Evolutionary conservation across 106 monocot genomes (phyloP).

Genomic region (Xerophyta viscosa): DNA sequence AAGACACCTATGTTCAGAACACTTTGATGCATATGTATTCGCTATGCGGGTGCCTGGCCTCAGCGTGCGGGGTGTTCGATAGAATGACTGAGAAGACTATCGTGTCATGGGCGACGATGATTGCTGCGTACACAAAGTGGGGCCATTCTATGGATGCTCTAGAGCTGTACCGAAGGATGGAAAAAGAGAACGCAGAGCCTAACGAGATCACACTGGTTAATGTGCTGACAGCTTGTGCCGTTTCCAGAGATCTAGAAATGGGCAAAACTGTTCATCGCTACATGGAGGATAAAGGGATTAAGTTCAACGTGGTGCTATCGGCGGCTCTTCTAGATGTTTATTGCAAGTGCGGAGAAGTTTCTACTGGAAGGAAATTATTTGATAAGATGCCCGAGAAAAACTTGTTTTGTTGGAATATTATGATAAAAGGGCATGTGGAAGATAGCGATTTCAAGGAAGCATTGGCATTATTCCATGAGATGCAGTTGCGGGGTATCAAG

Average conservation of each 20-base stretch:
- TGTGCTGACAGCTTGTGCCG: slow-evolving; percentile 59
- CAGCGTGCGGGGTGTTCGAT: slow-evolving; percentile 51
- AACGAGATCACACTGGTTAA: slow-evolving; percentile 70
- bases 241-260: slow-evolving; percentile 28
- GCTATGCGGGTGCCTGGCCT: slow-evolving; percentile 23
- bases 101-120: slow-evolving; percentile 82
- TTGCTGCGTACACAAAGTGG: slow-evolving; percentile 46
- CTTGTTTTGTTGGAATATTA: slow-evolving; percentile 85
- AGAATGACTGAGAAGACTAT: slow-evolving; percentile 34
- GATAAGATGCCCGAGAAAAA: slow-evolving; percentile 46
- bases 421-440: slow-evolving; percentile 55
- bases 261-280: slow-evolving; percentile 73
- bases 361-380: slow-evolving; percentile 43
- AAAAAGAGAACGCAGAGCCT: slow-evolving; percentile 21
- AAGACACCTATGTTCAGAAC: slow-evolving; percentile 35
- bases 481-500: slow-evolving; percentile 29
- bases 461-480: slow-evolving; percentile 38
- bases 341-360: slow-evolving; percentile 50
- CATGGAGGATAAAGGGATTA: slow-evolving; percentile 36
- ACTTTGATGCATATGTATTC: slow-evolving; percentile 64
- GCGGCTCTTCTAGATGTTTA: slow-evolving; percentile 87
- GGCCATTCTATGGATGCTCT: slow-evolving; percentile 26
- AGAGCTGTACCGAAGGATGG: slow-evolving; percentile 23
- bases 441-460: slow-evolving; percentile 33
- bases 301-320: slow-evolving; percentile 62